Evolutionary conservation across 2,329 filamentous ascomycete genomes (phyloP), one percentile per base, ranked within the genome.

Genomic region (Neofusicoccum kwambonambiense): DNA sequence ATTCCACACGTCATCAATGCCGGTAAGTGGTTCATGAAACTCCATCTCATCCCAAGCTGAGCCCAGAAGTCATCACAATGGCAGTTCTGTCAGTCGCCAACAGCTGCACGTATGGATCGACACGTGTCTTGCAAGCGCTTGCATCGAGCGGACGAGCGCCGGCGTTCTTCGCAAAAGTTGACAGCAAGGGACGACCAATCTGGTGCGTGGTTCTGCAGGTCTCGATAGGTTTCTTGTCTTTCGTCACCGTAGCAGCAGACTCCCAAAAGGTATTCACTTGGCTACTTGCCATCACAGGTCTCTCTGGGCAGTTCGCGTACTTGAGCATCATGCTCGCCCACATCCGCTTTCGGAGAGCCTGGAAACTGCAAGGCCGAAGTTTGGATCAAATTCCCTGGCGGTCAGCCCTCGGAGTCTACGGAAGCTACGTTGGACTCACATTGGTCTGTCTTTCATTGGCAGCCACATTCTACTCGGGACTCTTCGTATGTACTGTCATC

Each of bases 11-110:
- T 91, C 67, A 87, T 91, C 80, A 90, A 90, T 74, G 86, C 83
- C 4, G 47, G 45, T 60, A 11, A 41, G 41, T 13, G 3, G 15
- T 15, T 34, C 27, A 7, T 27, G 22, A 22, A 22, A 4, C 12
- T 27, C 27, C 17, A 3, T 22, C n/a, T 39, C 2, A 5, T 34
- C 9, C 1, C 0, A 13, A 45, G 5, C 15, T 35, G 3, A 27
- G 3, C 4, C 34, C 22, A 15, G 3, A 31, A 62, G 91, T 97
- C 64, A 96, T 97, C 73, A 86, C 97, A 69, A 87, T 95, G 68
- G 89, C 92, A 13, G 92, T 96, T 19, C 80, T 96, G 17, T 93
- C 90, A 0, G 93, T 96, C 64, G 92, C 92, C 57, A 96, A 96
- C 77, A 93, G 90, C 13, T 88, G 92, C 65, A 89, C 97, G 64